Evolutionary conservation across 148 eudicot genomes (phyloP), one percentile per base, ranked within the genome.

Genomic region (Cornus suecica): DNA sequence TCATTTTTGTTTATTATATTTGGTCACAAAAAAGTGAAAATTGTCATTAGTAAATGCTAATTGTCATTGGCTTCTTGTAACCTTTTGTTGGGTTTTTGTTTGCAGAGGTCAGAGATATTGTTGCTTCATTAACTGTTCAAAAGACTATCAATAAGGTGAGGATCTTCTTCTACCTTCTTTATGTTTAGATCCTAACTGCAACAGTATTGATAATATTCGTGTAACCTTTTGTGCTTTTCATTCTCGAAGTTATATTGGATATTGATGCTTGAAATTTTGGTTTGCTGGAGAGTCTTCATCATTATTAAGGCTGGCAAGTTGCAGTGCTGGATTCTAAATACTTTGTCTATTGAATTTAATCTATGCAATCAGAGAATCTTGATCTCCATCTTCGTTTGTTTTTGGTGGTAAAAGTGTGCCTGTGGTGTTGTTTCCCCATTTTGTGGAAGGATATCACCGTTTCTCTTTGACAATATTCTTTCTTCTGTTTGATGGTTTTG

Each of bases 81-180:
- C 31, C 71, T 5, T 76, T 31, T 31, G 23, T 48, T 61, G 48
- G 32, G 16, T n/a, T 68, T 62, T 48, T 65, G 14, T 65, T 58
- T n/a, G 74, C 82, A 91, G 95, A 87, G 89, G 87, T 91, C 27
- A 86, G 85, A 73, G 89, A 88, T 48, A 80, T 79, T 14, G 86
- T 87, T 72, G 81, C 88, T 75, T 24, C 82, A 2, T 81, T 89
- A 73, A 74, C 78, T 78, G 85, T 81, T 58, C 87, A 85, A 62
- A 90, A 90, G 82, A 56, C 80, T 10, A 90, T 90, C 58, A 77
- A 74, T 27, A 90, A 88, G 94, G 92, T 87, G 72, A 78, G 80
- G 42, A 60, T 73, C 56, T 58, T 76, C n/a, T n/a, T n/a, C n/a
- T n/a, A n/a, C n/a, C n/a, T n/a, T n/a, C n/a, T n/a, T n/a, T n/a